phyloP scores from a whole-genome alignment of 129 eudicot species.

The Helichrysum umbraculigerum region DNA sequence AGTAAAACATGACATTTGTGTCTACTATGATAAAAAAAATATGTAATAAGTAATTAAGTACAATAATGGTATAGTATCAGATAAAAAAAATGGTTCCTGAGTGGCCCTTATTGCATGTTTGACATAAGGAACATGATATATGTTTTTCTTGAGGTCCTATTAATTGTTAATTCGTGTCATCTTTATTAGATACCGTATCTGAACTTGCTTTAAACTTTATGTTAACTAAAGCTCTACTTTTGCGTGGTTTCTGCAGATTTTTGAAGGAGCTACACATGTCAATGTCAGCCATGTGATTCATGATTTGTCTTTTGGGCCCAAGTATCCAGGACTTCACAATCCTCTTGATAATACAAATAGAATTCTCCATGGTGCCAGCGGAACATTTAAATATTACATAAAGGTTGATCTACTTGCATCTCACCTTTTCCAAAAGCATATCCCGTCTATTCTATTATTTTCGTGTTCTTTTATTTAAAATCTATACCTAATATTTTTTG shows the following conservation, averaged over 20 bases:
- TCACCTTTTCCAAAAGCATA: neutral
- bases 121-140: neutral
- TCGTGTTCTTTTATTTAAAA: neutral
- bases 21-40: slow-evolving; percentile 1
- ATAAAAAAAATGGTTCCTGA: neutral
- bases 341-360: slow-evolving; percentile 86
- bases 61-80: neutral
- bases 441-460: slow-evolving; percentile 6
- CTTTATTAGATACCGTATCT: neutral
- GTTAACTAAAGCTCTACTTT: neutral
- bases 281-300: slow-evolving; percentile 95
- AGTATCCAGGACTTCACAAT: slow-evolving; percentile 93
- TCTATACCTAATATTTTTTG: neutral
- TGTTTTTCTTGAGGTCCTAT: neutral
- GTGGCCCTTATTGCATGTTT: neutral
- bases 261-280: slow-evolving; percentile 85
- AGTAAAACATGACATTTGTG: slow-evolving; percentile 29
- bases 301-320: slow-evolving; percentile 94
- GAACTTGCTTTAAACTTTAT: neutral
- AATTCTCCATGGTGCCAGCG: slow-evolving; percentile 72
- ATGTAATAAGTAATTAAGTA: neutral
- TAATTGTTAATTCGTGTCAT: neutral
- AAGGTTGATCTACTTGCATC: slow-evolving; percentile 55
- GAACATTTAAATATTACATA: slow-evolving; percentile 97
- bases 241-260: slow-evolving; percentile 54